Conservation (phyloP, 2,329 filamentous ascomycete species). For the Pseudogymnoascus sp. region DNA sequence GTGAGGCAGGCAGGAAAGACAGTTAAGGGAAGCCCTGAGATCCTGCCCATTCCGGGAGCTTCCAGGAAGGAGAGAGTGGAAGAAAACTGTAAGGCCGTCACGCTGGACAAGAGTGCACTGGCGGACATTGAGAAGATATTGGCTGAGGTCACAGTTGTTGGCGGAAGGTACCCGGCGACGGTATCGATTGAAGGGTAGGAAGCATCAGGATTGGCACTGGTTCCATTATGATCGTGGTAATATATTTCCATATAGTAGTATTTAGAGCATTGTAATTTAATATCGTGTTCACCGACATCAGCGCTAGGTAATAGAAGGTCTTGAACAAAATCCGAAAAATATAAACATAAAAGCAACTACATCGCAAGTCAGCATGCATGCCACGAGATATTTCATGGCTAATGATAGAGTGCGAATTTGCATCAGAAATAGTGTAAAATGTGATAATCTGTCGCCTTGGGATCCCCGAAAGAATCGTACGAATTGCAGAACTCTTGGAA, state of each 20-base stretch:
- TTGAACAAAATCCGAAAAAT: neutral
- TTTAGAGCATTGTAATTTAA: neutral
- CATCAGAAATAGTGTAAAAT: constrained; percentile 24
- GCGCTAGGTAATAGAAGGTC: neutral
- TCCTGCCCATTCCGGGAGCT: constrained; percentile 61
- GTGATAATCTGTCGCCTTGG: constrained; percentile 23
- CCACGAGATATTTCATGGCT: neutral
- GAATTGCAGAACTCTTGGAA: constrained; percentile 26
- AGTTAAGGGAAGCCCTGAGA: constrained; percentile 26
- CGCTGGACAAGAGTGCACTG: constrained; percentile 43
- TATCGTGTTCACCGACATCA: neutral
- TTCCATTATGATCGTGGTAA: neutral
- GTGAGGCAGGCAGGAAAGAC: constrained; percentile 38
- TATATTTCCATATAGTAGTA: neutral
- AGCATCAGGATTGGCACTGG: neutral
- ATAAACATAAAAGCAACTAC: neutral
- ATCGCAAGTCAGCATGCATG: neutral
- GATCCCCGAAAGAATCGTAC: constrained; percentile 17
- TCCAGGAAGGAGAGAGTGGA: constrained; percentile 44
- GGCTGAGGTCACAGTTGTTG: constrained; percentile 38
- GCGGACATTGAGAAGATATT: constrained; percentile 41
- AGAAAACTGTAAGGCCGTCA: constrained; percentile 49
- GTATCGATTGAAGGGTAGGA: neutral
- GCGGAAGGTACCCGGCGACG: constrained; percentile 39
- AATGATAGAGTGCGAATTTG: neutral